phyloP scores from a whole-genome alignment of 1,139 yeast species.

The Saccharomycopsis hybrid region DNA sequence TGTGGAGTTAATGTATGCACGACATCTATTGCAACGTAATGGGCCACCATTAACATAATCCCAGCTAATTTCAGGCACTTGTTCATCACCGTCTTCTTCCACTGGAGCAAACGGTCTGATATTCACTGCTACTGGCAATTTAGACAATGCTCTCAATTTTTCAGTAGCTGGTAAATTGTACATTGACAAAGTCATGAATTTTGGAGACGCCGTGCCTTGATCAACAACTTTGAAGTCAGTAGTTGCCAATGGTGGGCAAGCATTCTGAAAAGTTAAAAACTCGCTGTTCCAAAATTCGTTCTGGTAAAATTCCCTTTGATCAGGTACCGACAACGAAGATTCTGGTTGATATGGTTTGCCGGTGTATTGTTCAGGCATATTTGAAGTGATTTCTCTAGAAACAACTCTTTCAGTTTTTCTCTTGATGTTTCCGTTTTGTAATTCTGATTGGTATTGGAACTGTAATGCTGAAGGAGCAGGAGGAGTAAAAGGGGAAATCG shows the following conservation, averaged over 20 bases:
- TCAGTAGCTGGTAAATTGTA: constrained; percentile 79
- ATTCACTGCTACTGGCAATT: constrained; percentile 74
- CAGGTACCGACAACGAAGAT: constrained; percentile 45
- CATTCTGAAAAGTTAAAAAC: constrained; percentile 66
- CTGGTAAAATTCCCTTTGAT: constrained; percentile 51
- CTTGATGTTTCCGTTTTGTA: constrained; percentile 10
- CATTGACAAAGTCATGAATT: constrained; percentile 73
- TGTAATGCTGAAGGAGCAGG: constrained; percentile 17
- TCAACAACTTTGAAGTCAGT: constrained; percentile 65
- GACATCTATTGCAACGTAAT: constrained; percentile 84
- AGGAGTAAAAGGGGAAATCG: constrained; percentile 14
- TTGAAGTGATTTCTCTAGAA: constrained; percentile 1
- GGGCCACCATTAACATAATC: constrained; percentile 50
- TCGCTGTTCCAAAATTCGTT: constrained; percentile 38
- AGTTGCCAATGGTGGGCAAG: constrained; percentile 78
- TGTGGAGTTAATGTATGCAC: constrained; percentile 81
- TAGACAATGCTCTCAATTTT: constrained; percentile 60
- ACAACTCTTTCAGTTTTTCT: constrained; percentile 18
- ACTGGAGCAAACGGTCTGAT: constrained; percentile 78
- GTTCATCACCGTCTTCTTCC: constrained; percentile 37
- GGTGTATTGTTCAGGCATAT: constrained; percentile 9
- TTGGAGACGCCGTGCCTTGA: constrained; percentile 81
- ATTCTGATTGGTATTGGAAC: constrained; percentile 18
- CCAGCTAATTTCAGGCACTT: constrained; percentile 67
- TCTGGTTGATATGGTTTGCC: constrained; percentile 19